Evolutionary conservation across 1,284 basidiomycete species (phyloP).

Genomic region (Abortiporus biennis): DNA sequence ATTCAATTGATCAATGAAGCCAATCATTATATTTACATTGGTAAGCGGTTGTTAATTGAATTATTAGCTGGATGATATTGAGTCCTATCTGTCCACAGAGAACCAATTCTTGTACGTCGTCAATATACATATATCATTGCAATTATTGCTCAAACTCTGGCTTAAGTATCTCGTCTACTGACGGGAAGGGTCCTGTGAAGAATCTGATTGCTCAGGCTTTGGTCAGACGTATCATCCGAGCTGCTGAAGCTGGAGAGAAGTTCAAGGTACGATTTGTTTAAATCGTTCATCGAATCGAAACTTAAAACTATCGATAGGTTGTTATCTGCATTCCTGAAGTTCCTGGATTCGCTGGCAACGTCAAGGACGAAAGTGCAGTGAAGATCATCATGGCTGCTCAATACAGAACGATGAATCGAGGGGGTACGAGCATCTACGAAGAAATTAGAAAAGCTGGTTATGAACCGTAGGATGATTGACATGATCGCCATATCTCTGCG

Average conservation of each 20-base stretch:
- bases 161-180: constrained; percentile 81
- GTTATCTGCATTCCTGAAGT: constrained; percentile 80
- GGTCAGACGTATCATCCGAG: constrained; percentile 77
- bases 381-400: constrained; percentile 83
- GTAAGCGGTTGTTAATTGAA: constrained; percentile 31
- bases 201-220: constrained; percentile 83
- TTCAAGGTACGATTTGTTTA: constrained; percentile 57
- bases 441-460: constrained; percentile 72
- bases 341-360: constrained; percentile 78
- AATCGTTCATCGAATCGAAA: too few relatives aligned
- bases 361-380: constrained; percentile 64
- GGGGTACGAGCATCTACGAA: constrained; percentile 83
- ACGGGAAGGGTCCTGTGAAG: constrained; percentile 58
- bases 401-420: constrained; percentile 83
- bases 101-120: constrained; percentile 90
- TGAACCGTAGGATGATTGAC: constrained; percentile 58
- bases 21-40: constrained; percentile 87
- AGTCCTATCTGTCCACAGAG: constrained; percentile 37
- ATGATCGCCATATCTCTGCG: not conserved
- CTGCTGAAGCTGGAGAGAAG: constrained; percentile 61
- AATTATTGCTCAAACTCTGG: constrained; percentile 6
- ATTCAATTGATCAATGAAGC: constrained; percentile 82
- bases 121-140: not conserved
- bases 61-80: not conserved
- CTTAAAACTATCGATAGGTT: constrained; percentile 43